These are phyloP conservation scores for Dispira simplex DNA, from an alignment of 192 early-diverging fungal genomes.

Conservation along the genomic window DNA sequence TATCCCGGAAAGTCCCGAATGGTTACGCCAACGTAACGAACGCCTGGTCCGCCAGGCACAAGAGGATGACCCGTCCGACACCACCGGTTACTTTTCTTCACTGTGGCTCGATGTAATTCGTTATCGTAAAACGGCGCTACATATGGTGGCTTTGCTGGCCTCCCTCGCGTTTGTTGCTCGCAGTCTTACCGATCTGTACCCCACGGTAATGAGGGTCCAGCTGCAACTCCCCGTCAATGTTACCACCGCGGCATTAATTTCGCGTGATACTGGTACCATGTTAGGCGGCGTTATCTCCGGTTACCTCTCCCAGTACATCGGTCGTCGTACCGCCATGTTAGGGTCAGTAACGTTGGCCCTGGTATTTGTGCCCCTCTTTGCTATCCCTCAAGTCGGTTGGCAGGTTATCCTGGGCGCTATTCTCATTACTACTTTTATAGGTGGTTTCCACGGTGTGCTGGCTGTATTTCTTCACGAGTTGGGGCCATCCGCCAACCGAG, in stretches of 20 bases:
- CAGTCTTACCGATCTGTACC: slow-evolving; percentile 36
- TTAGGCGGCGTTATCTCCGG: slow-evolving; percentile 49
- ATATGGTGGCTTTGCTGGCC: too few species aligned
- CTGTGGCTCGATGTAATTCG: too few species aligned
- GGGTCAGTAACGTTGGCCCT: slow-evolving; percentile 31
- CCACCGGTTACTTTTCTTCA: too few species aligned
- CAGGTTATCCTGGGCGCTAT: slow-evolving; percentile 24
- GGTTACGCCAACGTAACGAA: slow-evolving; percentile 21
- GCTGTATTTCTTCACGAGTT: slow-evolving; percentile 54
- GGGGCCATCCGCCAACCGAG: slow-evolving; percentile 45
- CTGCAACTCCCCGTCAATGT: slow-evolving; percentile 33
- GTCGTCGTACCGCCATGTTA: slow-evolving; percentile 41
- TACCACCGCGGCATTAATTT: slow-evolving; percentile 38
- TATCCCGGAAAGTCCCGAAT: slow-evolving; percentile 44
- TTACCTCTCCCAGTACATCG: slow-evolving; percentile 49
- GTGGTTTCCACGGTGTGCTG: slow-evolving; percentile 41
- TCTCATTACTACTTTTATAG: slow-evolving; percentile 27
- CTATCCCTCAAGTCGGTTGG: slow-evolving; percentile 23
- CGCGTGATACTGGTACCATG: slow-evolving; percentile 50
- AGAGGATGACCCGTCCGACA: background rate
- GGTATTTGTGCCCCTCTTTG: slow-evolving; percentile 54
- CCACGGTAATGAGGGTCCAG: slow-evolving; percentile 46
- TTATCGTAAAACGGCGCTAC: too few species aligned
- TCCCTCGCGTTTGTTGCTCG: too few species aligned
- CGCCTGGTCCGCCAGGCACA: slow-evolving; percentile 14